Evolutionary conservation across 1,139 yeast genomes (phyloP).

Genomic region (Diutina pseudorugosa): DNA sequence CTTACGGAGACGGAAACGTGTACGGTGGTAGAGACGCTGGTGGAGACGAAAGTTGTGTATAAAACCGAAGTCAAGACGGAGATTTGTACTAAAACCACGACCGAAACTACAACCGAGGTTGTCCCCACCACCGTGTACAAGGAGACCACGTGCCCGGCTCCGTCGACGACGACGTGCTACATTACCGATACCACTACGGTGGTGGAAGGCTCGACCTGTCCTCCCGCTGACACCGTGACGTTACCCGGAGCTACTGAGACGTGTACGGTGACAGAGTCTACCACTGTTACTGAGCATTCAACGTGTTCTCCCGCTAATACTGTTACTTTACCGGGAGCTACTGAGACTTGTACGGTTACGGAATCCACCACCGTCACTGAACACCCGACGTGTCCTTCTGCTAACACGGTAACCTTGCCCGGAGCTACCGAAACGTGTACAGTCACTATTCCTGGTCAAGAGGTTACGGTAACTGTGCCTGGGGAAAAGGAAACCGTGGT

Average conservation of each 20-base stretch:
- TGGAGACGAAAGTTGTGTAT: neutral
- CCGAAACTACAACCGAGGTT: neutral
- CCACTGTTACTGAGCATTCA: too few species aligned
- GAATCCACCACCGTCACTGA: neutral
- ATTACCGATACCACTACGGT: neutral
- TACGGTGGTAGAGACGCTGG: neutral
- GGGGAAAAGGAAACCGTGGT: neutral
- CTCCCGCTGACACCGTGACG: neutral
- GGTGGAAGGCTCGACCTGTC: neutral
- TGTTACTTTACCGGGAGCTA: neutral
- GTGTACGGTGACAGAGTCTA: neutral
- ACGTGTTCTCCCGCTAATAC: neutral
- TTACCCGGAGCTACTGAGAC: neutral
- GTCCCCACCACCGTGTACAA: neutral
- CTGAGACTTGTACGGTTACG: neutral
- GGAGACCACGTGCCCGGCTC: too few species aligned
- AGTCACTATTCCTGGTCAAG: neutral
- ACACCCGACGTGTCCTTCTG: neutral
- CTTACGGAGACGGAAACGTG: neutral
- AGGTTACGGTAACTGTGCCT: neutral
- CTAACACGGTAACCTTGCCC: neutral
- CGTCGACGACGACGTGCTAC: neutral
- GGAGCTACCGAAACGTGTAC: neutral
- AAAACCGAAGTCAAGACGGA: neutral
- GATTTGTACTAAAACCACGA: neutral